These are phyloP conservation scores for Ceratobasidium sp. DNA, from an alignment of 1,284 basidiomycete genomes.

Conservation along the genomic window DNA sequence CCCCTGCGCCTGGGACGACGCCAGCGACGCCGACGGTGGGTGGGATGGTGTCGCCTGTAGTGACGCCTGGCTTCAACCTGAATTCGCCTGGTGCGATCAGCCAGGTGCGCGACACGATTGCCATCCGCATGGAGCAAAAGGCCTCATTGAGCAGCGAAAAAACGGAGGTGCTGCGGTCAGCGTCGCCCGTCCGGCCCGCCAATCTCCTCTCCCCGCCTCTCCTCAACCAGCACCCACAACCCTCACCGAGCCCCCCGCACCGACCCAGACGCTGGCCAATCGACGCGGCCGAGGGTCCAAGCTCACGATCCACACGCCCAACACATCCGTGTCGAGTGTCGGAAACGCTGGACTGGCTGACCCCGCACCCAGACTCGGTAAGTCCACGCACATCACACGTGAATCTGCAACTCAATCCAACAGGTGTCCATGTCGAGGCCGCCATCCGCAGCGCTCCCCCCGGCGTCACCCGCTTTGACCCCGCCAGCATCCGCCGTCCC, in stretches of 20 bases:
- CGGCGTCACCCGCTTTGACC: slow-evolving; percentile 23
- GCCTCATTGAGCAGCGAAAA: slow-evolving; percentile 32
- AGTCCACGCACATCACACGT: background rate
- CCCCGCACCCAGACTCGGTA: slow-evolving; percentile 11
- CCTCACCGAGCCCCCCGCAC: slow-evolving; percentile 9
- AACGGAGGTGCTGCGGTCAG: slow-evolving; percentile 7
- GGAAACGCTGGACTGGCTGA: background rate
- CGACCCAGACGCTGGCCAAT: slow-evolving; percentile 21
- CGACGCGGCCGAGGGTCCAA: slow-evolving; percentile 24
- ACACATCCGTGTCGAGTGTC: slow-evolving; percentile 13
- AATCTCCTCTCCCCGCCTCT: slow-evolving; percentile 10
- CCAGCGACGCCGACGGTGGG: background rate
- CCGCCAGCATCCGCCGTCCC: slow-evolving; percentile 2
- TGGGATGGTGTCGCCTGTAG: slow-evolving; percentile 31
- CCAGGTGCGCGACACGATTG: slow-evolving; percentile 31
- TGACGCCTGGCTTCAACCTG: slow-evolving; percentile 33
- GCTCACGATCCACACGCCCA: slow-evolving; percentile 29
- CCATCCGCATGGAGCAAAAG: slow-evolving; percentile 35
- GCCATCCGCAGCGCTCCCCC: slow-evolving; percentile 31
- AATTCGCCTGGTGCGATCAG: slow-evolving; percentile 14
- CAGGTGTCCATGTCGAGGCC: slow-evolving; percentile 5
- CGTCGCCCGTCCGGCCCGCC: slow-evolving; percentile 2
- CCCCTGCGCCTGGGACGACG: slow-evolving; percentile 1
- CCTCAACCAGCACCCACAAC: slow-evolving; percentile 6
- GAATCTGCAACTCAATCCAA: background rate